Conservation (phyloP, 768 basidiomycete species). For the Termitomyces eurrhizus region DNA sequence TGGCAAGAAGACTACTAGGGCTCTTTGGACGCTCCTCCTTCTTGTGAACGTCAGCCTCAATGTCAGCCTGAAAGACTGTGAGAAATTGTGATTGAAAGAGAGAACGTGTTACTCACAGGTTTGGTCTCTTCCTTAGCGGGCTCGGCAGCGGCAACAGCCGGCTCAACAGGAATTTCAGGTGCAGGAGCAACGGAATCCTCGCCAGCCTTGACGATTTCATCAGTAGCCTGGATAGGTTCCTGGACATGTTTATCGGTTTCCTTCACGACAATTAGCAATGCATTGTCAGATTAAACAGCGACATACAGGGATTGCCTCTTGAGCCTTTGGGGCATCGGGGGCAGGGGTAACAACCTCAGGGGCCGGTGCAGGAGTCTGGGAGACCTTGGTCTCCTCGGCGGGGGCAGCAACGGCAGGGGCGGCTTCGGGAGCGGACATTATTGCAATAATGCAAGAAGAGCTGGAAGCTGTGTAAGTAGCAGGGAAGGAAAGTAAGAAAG, state of each 20-base stretch:
- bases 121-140: slow-evolving; percentile 38
- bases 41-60: slow-evolving; percentile 49
- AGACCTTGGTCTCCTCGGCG: slow-evolving; percentile 52
- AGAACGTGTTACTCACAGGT: slow-evolving; percentile 27
- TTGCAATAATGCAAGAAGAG: slow-evolving; percentile 55
- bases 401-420: slow-evolving; percentile 39
- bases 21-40: slow-evolving; percentile 83
- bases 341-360: slow-evolving; percentile 46
- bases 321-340: slow-evolving; percentile 46
- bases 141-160: slow-evolving; percentile 22
- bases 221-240: slow-evolving; percentile 6
- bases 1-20: slow-evolving; percentile 66
- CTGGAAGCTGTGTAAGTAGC: slow-evolving; percentile 26
- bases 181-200: slow-evolving; percentile 19
- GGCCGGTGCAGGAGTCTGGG: slow-evolving; percentile 36
- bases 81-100: slow-evolving; percentile 3
- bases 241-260: neutral
- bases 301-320: slow-evolving; percentile 24
- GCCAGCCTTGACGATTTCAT: slow-evolving; percentile 29
- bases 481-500: slow-evolving; percentile 10
- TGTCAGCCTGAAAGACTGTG: slow-evolving; percentile 21
- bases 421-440: slow-evolving; percentile 83
- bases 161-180: slow-evolving; percentile 18
- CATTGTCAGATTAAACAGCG: neutral
- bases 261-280: neutral